Conservation (phyloP, 2,329 filamentous ascomycete genomes). For the Aschersonia sp. region DNA sequence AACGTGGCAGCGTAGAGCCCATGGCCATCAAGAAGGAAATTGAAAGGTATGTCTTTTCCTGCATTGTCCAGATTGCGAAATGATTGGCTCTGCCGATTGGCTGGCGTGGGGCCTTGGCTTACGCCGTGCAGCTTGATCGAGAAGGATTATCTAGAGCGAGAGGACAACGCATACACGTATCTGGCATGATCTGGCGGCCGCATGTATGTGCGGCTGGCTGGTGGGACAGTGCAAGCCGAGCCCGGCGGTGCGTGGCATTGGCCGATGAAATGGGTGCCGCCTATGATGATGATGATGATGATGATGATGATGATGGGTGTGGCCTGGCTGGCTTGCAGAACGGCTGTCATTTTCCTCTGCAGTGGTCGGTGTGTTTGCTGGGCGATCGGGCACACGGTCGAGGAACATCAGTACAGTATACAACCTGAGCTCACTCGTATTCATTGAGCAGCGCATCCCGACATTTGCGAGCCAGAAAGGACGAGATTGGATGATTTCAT, state of each 20-base stretch:
- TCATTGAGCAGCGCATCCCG: no score
- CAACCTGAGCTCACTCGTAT: no score
- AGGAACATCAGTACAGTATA: no score
- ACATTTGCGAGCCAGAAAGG: no score
- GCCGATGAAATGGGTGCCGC: background rate
- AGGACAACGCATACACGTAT: conserved; percentile 57
- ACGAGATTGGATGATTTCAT: no score
- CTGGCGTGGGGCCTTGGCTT: background rate
- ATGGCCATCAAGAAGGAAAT: conserved; percentile 93
- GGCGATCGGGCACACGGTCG: background rate
- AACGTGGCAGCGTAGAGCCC: conserved; percentile 71
- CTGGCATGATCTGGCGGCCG: conserved; percentile 32
- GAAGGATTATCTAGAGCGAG: conserved; percentile 82
- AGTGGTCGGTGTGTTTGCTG: background rate
- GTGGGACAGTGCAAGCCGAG: background rate
- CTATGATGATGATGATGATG: background rate
- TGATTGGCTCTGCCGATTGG: background rate
- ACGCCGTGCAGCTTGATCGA: conserved; percentile 57
- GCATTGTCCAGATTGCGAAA: background rate
- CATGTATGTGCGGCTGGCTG: no score
- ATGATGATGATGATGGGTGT: background rate
- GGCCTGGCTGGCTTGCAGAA: background rate
- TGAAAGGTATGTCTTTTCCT: conserved; percentile 52
- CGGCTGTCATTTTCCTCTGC: no score
- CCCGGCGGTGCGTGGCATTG: background rate